These are phyloP conservation scores for Aureobasidium mangrovei DNA, from an alignment of 2,329 filamentous ascomycete species.

Conservation along the genomic window DNA sequence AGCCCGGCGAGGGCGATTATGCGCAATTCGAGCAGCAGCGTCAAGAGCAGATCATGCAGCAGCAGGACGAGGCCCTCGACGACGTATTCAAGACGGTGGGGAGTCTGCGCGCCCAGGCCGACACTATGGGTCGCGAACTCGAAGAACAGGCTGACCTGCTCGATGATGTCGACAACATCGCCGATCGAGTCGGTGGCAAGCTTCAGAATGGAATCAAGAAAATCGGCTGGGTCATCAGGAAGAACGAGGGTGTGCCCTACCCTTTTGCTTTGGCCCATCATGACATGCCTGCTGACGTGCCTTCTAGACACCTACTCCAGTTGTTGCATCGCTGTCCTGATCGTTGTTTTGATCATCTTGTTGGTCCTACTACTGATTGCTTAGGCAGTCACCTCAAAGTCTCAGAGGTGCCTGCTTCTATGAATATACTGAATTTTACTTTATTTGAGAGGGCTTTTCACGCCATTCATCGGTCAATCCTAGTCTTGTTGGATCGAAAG, in stretches of 20 bases:
- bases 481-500: too few species aligned
- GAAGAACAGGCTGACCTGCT: constrained; percentile 91
- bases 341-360: constrained; percentile 78
- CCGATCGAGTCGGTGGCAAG: constrained; percentile 79
- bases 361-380: constrained; percentile 67
- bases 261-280: constrained; percentile 22
- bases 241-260: constrained; percentile 68
- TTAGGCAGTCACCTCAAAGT: constrained; percentile 30
- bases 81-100: constrained; percentile 90
- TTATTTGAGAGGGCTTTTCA: too few species aligned
- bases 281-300: neutral
- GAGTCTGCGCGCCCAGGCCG: constrained; percentile 79
- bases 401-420: neutral
- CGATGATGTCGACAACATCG: constrained; percentile 72
- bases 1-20: constrained; percentile 53
- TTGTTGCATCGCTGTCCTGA: constrained; percentile 83
- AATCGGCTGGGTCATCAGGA: constrained; percentile 72
- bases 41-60: constrained; percentile 83
- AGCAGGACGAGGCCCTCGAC: constrained; percentile 89
- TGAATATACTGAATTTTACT: too few species aligned
- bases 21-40: constrained; percentile 71
- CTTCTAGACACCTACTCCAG: constrained; percentile 59
- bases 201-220: constrained; percentile 80
- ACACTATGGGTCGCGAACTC: constrained; percentile 91
- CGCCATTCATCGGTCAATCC: too few species aligned